phyloP scores from a whole-genome alignment of 2,329 filamentous ascomycete species.

The Trichoderma aggressivum region DNA sequence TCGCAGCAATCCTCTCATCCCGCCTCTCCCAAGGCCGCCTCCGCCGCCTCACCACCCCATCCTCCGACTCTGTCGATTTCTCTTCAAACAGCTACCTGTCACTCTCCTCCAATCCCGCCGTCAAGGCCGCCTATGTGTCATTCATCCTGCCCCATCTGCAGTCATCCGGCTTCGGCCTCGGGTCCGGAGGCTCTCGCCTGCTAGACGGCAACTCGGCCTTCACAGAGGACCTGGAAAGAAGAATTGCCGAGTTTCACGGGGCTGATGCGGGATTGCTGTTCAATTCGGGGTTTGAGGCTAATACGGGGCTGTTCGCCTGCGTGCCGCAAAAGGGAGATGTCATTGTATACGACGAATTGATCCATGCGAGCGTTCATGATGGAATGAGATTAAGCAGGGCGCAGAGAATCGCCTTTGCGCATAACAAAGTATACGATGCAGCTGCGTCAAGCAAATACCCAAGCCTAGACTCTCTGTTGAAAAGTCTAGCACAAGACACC shows the following conservation, averaged over 20 bases:
- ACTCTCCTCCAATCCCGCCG: slow-evolving; percentile 50
- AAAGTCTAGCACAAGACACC: slow-evolving; percentile 32
- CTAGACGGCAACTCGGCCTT: slow-evolving; percentile 49
- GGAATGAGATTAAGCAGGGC: slow-evolving; percentile 67
- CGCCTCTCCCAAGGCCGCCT: slow-evolving; percentile 36
- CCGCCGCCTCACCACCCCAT: slow-evolving; percentile 53
- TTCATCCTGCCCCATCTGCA: slow-evolving; percentile 43
- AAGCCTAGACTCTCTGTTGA: slow-evolving; percentile 30
- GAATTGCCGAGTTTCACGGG: slow-evolving; percentile 47
- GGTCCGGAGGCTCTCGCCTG: slow-evolving; percentile 52
- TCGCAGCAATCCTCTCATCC: slow-evolving; percentile 28
- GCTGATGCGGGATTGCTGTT: slow-evolving; percentile 48
- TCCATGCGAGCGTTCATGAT: slow-evolving; percentile 77
- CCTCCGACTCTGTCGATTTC: slow-evolving; percentile 69
- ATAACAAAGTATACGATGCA: slow-evolving; percentile 46
- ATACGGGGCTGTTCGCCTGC: slow-evolving; percentile 59
- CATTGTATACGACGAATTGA: slow-evolving; percentile 69
- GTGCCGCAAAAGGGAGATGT: slow-evolving; percentile 58
- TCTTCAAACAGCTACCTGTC: slow-evolving; percentile 80
- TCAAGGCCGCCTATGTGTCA: slow-evolving; percentile 63
- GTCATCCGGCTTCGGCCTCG: slow-evolving; percentile 31
- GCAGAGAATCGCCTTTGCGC: slow-evolving; percentile 48
- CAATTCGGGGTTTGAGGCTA: slow-evolving; percentile 63
- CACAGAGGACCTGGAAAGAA: slow-evolving; percentile 44
- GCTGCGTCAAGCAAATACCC: neutral